phyloP scores from a whole-genome alignment of 345 rosid species.

The Pseudoturritis turrita region DNA sequence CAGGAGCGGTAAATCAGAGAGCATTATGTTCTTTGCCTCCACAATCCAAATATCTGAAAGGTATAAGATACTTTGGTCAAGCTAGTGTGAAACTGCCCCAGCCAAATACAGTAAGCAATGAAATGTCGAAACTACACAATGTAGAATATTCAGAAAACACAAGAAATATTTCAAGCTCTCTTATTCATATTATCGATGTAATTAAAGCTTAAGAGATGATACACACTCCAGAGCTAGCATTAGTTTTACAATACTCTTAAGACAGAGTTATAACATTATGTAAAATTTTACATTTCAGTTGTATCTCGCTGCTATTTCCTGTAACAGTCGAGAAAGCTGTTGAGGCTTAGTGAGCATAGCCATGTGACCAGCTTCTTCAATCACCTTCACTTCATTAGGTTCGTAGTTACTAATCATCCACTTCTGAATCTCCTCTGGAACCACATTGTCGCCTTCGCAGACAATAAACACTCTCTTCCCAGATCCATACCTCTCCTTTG shows the following conservation, averaged over 20 bases:
- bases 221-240: neutral
- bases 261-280: neutral
- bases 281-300: constrained; percentile 3
- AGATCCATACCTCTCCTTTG: constrained; percentile 32
- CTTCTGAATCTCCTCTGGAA: constrained; percentile 33
- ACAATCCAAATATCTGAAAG: constrained; percentile 16
- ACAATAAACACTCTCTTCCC: constrained; percentile 33
- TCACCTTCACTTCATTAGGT: constrained; percentile 36
- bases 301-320: constrained; percentile 6
- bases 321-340: constrained; percentile 29
- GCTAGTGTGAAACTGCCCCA: constrained; percentile 24
- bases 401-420: constrained; percentile 41
- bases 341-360: constrained; percentile 42
- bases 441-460: constrained; percentile 34
- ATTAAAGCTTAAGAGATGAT: neutral
- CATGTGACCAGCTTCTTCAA: constrained; percentile 49
- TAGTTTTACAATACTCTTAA: neutral
- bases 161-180: neutral
- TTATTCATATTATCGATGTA: constrained; percentile 23
- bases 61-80: constrained; percentile 28
- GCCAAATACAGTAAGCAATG: constrained; percentile 25
- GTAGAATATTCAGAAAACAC: neutral
- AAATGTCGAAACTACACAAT: neutral
- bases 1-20: constrained; percentile 16
- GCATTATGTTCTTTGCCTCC: constrained; percentile 23